Evolutionary conservation across 2,329 filamentous ascomycete species (phyloP).

Genomic region (Emmonsiellopsis sp.): DNA sequence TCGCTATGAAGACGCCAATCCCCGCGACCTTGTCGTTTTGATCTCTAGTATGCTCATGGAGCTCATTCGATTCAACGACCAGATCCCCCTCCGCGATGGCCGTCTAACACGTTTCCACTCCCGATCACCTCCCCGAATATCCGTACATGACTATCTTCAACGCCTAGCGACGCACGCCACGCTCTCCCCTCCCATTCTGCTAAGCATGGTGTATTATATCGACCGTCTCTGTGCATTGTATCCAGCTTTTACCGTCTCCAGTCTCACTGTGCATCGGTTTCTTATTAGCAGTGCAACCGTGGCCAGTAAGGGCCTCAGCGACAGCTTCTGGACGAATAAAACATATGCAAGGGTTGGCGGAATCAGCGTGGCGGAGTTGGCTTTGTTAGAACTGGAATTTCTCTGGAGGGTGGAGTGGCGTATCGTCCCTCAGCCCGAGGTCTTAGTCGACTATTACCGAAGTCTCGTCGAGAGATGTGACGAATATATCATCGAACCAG

Average conservation of each 20-base stretch:
- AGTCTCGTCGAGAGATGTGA: slow-evolving; percentile 65
- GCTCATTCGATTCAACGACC: slow-evolving; percentile 86
- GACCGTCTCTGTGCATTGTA: slow-evolving; percentile 88
- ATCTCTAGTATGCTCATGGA: slow-evolving; percentile 95
- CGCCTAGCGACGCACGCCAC: slow-evolving; percentile 90
- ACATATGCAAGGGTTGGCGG: slow-evolving; percentile 92
- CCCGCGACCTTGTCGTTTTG: slow-evolving; percentile 78
- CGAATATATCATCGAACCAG: slow-evolving; percentile 45
- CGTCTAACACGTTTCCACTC: slow-evolving; percentile 92
- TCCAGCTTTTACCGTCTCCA: slow-evolving; percentile 91
- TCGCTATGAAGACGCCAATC: slow-evolving; percentile 70
- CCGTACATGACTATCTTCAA: slow-evolving; percentile 86
- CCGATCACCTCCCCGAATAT: slow-evolving; percentile 80
- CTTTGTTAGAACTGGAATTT: slow-evolving; percentile 86
- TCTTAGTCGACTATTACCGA: slow-evolving; percentile 85
- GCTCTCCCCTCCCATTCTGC: slow-evolving; percentile 80
- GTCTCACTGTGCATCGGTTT: slow-evolving; percentile 91
- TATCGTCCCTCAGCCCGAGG: slow-evolving; percentile 91
- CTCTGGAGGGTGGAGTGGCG: slow-evolving; percentile 88
- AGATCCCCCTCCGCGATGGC: slow-evolving; percentile 71
- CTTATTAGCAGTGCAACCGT: slow-evolving; percentile 93
- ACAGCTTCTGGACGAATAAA: slow-evolving; percentile 97
- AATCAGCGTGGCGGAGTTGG: slow-evolving; percentile 80
- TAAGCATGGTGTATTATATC: slow-evolving; percentile 99
- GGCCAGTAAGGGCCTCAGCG: slow-evolving; percentile 88